Conservation (phyloP, 352 stramenopile genomes). For the Blastocystis sp. region DNA sequence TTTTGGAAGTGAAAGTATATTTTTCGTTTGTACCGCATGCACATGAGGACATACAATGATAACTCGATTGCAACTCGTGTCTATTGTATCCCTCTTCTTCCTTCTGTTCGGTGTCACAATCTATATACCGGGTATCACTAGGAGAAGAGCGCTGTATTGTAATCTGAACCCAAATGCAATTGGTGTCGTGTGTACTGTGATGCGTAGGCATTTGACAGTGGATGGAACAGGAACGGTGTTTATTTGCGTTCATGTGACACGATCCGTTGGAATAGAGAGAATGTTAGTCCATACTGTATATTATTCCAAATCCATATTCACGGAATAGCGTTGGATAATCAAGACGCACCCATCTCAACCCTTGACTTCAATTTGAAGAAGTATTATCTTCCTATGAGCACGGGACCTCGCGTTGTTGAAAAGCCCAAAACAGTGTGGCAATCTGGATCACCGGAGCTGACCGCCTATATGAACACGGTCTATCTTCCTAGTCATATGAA, state of each 20-base stretch:
- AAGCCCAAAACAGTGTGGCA: background rate
- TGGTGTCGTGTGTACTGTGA: no score
- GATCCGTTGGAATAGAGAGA: background rate
- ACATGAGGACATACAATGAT: background rate
- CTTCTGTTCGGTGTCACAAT: no score
- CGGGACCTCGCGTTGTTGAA: background rate
- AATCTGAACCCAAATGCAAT: no score
- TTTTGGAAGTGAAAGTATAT: background rate
- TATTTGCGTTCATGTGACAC: background rate
- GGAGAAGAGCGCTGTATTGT: no score
- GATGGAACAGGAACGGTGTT: background rate
- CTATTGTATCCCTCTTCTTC: no score
- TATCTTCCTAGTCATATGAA: background rate
- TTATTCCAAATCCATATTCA: background rate
- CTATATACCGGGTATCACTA: no score
- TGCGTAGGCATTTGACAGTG: background rate
- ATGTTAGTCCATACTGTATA: background rate
- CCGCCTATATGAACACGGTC: background rate
- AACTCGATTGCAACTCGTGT: no score
- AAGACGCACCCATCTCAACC: background rate
- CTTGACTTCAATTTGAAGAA: background rate
- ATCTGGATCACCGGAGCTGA: background rate
- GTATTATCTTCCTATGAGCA: background rate
- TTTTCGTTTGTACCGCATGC: background rate
- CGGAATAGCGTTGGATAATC: no score